Evolutionary conservation across 257 asterid species (phyloP), one percentile per base, ranked within the genome.

Genomic region (Primulina eburnea): DNA sequence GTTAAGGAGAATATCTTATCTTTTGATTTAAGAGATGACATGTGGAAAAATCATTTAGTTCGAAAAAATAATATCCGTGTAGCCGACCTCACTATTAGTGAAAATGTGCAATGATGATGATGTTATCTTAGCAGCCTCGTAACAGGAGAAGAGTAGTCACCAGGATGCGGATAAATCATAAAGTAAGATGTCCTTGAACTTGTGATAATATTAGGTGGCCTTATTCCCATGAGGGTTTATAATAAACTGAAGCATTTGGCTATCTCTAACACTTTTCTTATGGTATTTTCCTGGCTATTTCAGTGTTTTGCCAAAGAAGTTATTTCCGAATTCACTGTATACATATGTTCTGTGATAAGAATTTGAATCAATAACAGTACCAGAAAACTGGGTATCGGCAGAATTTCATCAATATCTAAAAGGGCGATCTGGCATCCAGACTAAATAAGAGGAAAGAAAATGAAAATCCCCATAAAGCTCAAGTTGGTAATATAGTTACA

Each of bases 171-270:
- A 65, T 11, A 32, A 52, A 24, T 59, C 37, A 30, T 33, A 61
- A 20, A 70, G 70, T 24, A 56, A 62, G 71, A 53, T 52, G 37
- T n/a, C 43, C 72, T 30, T 30, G 34, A 26, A 66, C 30, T 62
- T 43, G 70, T 61, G 59, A 35, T 24, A 24, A 67, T 74, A 37
- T 64, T 9, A 40, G n/a, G 62, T 65, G 62, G 50, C 34, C 37
- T 52, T 16, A 57, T 64, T 56, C 47, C 60, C 57, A 4, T 63
- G 70, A 29, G 43, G 34, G 34, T 30, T 30, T 2, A 30, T 5
- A 30, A 21, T 28, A 28, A 52, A 64, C n/a, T n/a, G 67, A 40
- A 20, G 47, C 59, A 21, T 26, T 33, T 29, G 38, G 47, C 14
- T 8, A 34, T 34, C 40, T 38, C 47, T 8, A 38, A 38, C 47